These are phyloP conservation scores for Stagonosporopsis cucurbitacearum DNA, from an alignment of 2,329 filamentous ascomycete species.

Conservation along the genomic window DNA sequence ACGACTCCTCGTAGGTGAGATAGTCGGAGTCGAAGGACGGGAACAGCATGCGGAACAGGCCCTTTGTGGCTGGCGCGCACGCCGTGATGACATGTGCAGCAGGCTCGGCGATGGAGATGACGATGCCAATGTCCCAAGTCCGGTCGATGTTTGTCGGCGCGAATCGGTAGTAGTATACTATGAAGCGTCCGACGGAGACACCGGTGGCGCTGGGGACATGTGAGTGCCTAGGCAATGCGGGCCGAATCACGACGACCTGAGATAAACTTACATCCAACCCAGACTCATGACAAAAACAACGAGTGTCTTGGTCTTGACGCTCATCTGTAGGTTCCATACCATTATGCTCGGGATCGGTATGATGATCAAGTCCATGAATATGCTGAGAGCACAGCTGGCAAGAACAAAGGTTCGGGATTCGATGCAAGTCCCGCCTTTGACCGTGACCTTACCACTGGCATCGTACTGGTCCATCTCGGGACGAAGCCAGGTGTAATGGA, in stretches of 20 bases:
- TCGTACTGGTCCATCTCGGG: constrained; percentile 41
- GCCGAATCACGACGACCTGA: neutral
- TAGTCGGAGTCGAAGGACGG: constrained; percentile 40
- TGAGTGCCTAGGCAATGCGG: constrained; percentile 3
- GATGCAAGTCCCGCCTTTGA: constrained; percentile 43
- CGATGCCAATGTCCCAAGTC: constrained; percentile 46
- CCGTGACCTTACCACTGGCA: constrained; percentile 31
- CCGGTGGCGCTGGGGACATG: constrained; percentile 36
- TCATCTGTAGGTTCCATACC: constrained; percentile 54
- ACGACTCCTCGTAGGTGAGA: constrained; percentile 21
- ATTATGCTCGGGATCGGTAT: constrained; percentile 52
- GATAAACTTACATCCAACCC: constrained; percentile 42
- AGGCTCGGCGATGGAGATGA: constrained; percentile 50
- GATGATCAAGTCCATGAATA: constrained; percentile 50
- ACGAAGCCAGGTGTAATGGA: constrained; percentile 37
- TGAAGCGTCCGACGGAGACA: constrained; percentile 48
- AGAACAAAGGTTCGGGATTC: constrained; percentile 44
- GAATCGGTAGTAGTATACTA: constrained; percentile 50
- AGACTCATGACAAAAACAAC: constrained; percentile 44
- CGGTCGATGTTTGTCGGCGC: constrained; percentile 42
- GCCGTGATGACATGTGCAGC: constrained; percentile 60
- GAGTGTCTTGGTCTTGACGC: constrained; percentile 43
- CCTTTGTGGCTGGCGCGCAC: constrained; percentile 60
- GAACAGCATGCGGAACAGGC: constrained; percentile 49
- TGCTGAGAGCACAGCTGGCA: constrained; percentile 42